These are phyloP conservation scores for Microsporum audouinii DNA, from an alignment of 2,329 filamentous ascomycete genomes.

Conservation along the genomic window DNA sequence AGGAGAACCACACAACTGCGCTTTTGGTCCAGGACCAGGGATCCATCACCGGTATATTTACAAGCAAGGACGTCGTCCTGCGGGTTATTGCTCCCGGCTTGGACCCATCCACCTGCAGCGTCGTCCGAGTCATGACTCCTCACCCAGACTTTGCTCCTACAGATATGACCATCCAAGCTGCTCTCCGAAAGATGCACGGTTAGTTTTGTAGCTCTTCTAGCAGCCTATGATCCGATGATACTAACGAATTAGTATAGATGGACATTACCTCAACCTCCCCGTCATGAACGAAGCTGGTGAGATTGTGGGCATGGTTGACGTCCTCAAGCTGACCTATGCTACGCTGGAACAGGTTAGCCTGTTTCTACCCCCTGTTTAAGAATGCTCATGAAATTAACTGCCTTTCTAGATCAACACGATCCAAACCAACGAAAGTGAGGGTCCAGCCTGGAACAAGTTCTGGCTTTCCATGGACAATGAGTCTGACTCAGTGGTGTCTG, in stretches of 20 bases:
- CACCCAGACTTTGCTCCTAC: slow-evolving; percentile 97
- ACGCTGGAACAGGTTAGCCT: slow-evolving; percentile 74
- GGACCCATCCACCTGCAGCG: slow-evolving; percentile 88
- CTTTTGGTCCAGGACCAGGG: slow-evolving; percentile 93
- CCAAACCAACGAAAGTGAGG: slow-evolving; percentile 75
- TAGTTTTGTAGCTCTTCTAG: slow-evolving; percentile 28
- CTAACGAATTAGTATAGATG: slow-evolving; percentile 48
- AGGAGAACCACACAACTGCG: slow-evolving; percentile 96
- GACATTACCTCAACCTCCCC: slow-evolving; percentile 93
- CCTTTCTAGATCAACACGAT: slow-evolving; percentile 68
- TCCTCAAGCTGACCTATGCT: slow-evolving; percentile 94
- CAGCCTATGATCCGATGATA: slow-evolving; percentile 11
- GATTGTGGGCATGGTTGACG: slow-evolving; percentile 99
- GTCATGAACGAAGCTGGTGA: slow-evolving; percentile 97
- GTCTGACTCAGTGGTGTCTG: slow-evolving; percentile 92
- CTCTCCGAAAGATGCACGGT: slow-evolving; percentile 98
- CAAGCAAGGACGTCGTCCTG: slow-evolving; percentile 96
- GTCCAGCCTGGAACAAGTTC: slow-evolving; percentile 98
- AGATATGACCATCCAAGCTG: slow-evolving; percentile 98
- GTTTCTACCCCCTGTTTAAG: neutral
- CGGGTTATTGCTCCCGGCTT: slow-evolving; percentile 94
- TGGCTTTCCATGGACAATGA: slow-evolving; percentile 94
- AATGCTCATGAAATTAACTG: neutral
- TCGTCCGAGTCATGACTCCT: slow-evolving; percentile 97
- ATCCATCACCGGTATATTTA: slow-evolving; percentile 97